A percentile compares a stretch with the other conserved stretches of the same genome.
Evolutionary conservation across 805 yeast genomes (phyloP).

Genomic region (Blastobotrys parvus): DNA sequence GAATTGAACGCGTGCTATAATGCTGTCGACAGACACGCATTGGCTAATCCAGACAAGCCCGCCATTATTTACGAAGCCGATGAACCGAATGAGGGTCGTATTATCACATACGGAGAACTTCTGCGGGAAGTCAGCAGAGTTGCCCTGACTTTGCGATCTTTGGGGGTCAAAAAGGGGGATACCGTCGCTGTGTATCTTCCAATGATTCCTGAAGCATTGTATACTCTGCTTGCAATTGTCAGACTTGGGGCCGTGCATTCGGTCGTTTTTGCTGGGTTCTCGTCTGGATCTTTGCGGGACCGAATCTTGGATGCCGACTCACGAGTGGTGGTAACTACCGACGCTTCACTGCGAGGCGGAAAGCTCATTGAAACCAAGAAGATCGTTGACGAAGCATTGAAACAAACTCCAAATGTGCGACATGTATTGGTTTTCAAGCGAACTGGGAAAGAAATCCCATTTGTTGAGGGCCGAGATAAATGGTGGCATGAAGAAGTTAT

Average conservation of each 20-base stretch:
- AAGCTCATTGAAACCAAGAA: conserved; percentile 85
- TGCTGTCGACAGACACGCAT: conserved; percentile 93
- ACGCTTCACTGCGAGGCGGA: conserved; percentile 94
- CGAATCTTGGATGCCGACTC: conserved; percentile 84
- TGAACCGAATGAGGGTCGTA: conserved; percentile 64
- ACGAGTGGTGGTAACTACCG: conserved; percentile 83
- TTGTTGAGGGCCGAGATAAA: conserved; percentile 73
- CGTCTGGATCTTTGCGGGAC: conserved; percentile 86
- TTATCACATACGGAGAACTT: conserved; percentile 78
- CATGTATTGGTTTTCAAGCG: conserved; percentile 84
- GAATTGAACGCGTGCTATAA: conserved; percentile 88
- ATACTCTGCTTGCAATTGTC: conserved; percentile 87
- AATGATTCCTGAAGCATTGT: conserved; percentile 94
- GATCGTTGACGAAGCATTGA: conserved; percentile 90
- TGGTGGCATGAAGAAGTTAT: conserved; percentile 92
- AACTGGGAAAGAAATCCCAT: conserved; percentile 70
- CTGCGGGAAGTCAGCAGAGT: conserved; percentile 75
- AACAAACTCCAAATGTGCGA: conserved; percentile 58
- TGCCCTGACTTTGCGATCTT: conserved; percentile 70
- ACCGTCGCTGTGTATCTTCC: conserved; percentile 95
- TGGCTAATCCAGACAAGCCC: conserved; percentile 67
- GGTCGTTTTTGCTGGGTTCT: conserved; percentile 94
- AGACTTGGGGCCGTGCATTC: conserved; percentile 96
- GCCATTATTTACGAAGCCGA: conserved; percentile 84
- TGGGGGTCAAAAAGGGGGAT: conserved; percentile 92